Conservation (phyloP, 176 grass and related monocot genomes). For the Cenchrus americanus region DNA sequence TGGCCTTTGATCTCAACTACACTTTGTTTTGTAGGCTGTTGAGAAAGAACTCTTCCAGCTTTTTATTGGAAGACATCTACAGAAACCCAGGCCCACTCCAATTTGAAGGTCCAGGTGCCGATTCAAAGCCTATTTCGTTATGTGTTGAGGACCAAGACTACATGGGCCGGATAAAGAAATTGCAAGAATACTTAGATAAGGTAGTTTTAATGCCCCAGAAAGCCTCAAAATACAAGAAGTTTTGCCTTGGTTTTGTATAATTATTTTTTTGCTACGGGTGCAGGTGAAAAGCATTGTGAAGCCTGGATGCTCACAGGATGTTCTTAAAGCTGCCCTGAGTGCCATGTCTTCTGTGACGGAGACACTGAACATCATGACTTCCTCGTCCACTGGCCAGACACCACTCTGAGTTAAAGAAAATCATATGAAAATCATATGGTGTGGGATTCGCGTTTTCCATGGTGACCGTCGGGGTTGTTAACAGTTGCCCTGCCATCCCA, state of each 20-base stretch:
- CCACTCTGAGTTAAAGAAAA: slow-evolving; percentile 33
- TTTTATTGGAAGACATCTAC: slow-evolving; percentile 95
- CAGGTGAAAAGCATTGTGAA: slow-evolving; percentile 98
- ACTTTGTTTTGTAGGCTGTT: slow-evolving; percentile 60
- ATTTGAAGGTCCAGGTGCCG: slow-evolving; percentile 83
- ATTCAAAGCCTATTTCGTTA: slow-evolving; percentile 76
- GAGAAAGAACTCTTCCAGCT: slow-evolving; percentile 74
- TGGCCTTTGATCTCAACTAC: background rate
- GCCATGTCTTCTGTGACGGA: slow-evolving; percentile 92
- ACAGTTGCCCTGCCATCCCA: slow-evolving; percentile 17
- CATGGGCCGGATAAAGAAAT: slow-evolving; percentile 96
- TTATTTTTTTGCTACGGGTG: background rate
- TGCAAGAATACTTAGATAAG: slow-evolving; percentile 95
- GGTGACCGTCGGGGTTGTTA: slow-evolving; percentile 17
- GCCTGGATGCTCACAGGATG: slow-evolving; percentile 93
- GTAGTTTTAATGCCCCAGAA: slow-evolving; percentile 41
- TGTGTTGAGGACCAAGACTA: slow-evolving; percentile 98
- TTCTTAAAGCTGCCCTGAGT: slow-evolving; percentile 85
- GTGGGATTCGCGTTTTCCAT: background rate
- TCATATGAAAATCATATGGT: background rate
- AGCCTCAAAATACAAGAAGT: background rate
- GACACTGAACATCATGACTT: slow-evolving; percentile 76
- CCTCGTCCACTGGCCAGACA: slow-evolving; percentile 54
- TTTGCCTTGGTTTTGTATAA: slow-evolving; percentile 3
- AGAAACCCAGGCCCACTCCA: slow-evolving; percentile 96